Evolutionary conservation across 768 basidiomycete species (phyloP), one percentile per base, ranked within the genome.

Genomic region (Amanita thiersii): DNA sequence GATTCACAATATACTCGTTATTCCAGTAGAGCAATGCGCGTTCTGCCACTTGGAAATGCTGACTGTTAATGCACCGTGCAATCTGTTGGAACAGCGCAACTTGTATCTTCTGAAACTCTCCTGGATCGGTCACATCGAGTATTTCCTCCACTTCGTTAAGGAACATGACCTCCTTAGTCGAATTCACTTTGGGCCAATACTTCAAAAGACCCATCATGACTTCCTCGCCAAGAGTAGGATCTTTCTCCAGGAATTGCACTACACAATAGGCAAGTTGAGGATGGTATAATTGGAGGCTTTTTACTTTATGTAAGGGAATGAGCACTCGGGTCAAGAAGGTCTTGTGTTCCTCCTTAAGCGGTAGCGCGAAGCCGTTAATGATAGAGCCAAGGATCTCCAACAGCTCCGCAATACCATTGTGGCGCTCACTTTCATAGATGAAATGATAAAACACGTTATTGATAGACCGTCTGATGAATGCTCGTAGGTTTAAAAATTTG

Each of bases 401-500:
- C 37, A 99, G 76, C 59, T 99, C 96, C 20, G 96, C 96, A 52
- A 99, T 97, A 25, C 96, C 96, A 57, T 99, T 99, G 72, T 99
- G 94, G 35, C 96, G 81, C 59, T 99, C 96, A 1, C 92, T 91
- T 62, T 99, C 96, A 64, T 99, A 99, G 53, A 98, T 73, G 69
- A 98, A 99, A 56, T 93, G 83, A 76, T 96, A 98, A 62, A 99
- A 99, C 54, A 99, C 94, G 55, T 98, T 96, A 72, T 94, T 96
- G 77, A 99, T 98, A 44, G 94, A 97, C 45, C 96, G 81, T 41
- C 96, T 86, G 55, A 99, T 98, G 65, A 97, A 98, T 30, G 96
- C 94, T 46, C 96, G 91, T 32, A 98, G 78, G 59, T 93, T 96
- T 55, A 98, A 81, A 72, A 99, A 98, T 71, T 98, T 98, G 60